Percentiles rank a stretch among this genome's conserved stretches.
Conservation (phyloP, 768 basidiomycete genomes). For the Lanmaoa pseudosensibilis region DNA sequence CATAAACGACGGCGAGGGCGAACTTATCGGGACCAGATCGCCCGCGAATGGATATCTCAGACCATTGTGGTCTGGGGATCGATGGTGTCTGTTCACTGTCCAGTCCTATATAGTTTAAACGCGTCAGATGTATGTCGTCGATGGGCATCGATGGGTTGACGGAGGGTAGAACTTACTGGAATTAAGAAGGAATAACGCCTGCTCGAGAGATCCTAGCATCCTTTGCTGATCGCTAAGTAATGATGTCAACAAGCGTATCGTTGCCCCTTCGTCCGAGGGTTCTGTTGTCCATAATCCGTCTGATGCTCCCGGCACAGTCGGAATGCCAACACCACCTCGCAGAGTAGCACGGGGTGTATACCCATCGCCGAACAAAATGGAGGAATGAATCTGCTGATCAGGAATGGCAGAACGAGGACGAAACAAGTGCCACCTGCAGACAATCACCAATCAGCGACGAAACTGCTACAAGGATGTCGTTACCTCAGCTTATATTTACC, state of each 20-base stretch:
- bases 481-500: background rate
- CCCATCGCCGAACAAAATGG: background rate
- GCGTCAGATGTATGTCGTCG: too few species aligned
- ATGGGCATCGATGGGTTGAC: too few species aligned
- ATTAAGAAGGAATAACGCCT: too few species aligned
- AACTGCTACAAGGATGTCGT: background rate
- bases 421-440: background rate
- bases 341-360: background rate
- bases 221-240: background rate
- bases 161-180: too few species aligned
- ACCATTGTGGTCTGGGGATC: too few species aligned
- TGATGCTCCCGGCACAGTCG: background rate
- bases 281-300: background rate
- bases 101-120: too few species aligned
- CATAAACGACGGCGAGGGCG: too few species aligned
- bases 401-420: background rate
- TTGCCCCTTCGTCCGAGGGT: background rate
- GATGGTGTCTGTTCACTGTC: too few species aligned
- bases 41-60: too few species aligned
- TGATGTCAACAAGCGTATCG: background rate
- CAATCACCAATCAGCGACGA: background rate
- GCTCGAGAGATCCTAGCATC: too few species aligned
- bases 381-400: background rate
- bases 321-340: background rate
- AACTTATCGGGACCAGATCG: too few species aligned